phyloP scores from a whole-genome alignment of 2,329 filamentous ascomycete species.

The Phialophora macrospora region DNA sequence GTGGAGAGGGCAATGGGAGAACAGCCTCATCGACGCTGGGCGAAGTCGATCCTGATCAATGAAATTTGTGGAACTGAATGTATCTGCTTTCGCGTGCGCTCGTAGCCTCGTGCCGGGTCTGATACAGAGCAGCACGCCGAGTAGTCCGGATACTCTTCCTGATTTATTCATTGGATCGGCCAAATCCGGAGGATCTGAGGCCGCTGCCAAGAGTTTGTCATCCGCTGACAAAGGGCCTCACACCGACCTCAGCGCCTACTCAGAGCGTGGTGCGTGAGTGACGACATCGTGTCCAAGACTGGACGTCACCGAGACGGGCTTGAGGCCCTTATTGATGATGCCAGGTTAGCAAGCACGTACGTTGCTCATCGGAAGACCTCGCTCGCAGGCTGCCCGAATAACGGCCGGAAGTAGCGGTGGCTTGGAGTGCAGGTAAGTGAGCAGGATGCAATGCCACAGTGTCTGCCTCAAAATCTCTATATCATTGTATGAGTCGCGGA shows the following conservation, averaged over 20 bases:
- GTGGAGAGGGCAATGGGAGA: neutral
- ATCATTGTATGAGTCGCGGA: neutral
- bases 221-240: slow-evolving; percentile 11
- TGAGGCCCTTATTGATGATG: neutral
- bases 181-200: neutral
- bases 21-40: slow-evolving; percentile 3
- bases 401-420: neutral
- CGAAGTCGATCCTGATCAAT: slow-evolving; percentile 6
- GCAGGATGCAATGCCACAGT: neutral
- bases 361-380: neutral
- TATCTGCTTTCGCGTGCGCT: no score
- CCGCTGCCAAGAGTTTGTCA: neutral
- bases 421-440: neutral
- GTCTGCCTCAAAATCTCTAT: neutral
- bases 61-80: neutral
- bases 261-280: no score
- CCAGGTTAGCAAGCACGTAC: neutral
- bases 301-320: no score
- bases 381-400: neutral
- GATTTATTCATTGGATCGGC: neutral
- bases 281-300: neutral
- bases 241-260: no score
- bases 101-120: neutral
- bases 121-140: neutral
- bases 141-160: neutral